Conservation (phyloP, 352 stramenopile species). For the Phytopythium delawarense region DNA sequence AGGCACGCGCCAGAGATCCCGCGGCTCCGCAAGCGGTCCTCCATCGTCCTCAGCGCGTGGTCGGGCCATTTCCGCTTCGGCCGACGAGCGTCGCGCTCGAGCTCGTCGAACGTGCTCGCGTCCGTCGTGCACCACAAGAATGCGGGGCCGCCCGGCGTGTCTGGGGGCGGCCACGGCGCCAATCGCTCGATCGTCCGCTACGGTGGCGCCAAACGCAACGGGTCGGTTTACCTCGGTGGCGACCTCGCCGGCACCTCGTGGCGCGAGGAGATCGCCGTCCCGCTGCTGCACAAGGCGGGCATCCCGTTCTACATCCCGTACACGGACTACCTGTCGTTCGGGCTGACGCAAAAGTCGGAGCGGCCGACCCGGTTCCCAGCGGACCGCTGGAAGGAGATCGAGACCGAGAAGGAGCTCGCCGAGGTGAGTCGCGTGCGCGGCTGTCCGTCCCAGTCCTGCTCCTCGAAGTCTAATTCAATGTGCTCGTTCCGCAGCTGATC, state of each 20-base stretch:
- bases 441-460: neutral
- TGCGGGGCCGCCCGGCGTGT: conserved; percentile 1
- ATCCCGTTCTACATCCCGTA: conserved; percentile 76
- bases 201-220: conserved; percentile 13
- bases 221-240: conserved; percentile 71
- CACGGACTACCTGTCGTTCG: conserved; percentile 66
- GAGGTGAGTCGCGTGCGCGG: conserved; percentile 27
- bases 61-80: conserved; percentile 45
- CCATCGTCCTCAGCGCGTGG: conserved; percentile 71
- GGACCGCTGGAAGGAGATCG: conserved; percentile 53
- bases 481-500: conserved; percentile 33
- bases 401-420: conserved; percentile 56
- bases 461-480: neutral
- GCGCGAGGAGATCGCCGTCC: conserved; percentile 71
- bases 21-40: conserved; percentile 69
- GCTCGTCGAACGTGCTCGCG: conserved; percentile 48
- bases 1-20: conserved; percentile 37
- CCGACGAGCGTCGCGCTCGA: conserved; percentile 53
- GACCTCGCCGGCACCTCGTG: conserved; percentile 71
- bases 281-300: conserved; percentile 57
- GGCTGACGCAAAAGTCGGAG: conserved; percentile 34
- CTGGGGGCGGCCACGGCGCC: neutral
- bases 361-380: conserved; percentile 21
- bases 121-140: conserved; percentile 22
- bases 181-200: conserved; percentile 3